These are phyloP conservation scores for Hypoxylon trugodes DNA, from an alignment of 495 filamentous ascomycete species.

Conservation along the genomic window DNA sequence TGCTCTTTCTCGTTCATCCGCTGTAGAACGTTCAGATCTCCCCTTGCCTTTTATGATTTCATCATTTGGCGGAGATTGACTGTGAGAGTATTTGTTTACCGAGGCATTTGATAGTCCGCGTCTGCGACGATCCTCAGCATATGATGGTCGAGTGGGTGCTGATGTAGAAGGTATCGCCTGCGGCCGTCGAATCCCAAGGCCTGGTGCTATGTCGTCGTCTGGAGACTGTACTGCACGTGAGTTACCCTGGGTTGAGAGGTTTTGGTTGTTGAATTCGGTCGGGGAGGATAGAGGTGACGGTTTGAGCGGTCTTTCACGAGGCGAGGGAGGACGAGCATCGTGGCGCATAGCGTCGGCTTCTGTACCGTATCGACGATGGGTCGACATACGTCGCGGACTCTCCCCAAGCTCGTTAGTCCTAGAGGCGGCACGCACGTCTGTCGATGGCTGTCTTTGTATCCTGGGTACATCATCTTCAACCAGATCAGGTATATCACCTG, in stretches of 20 bases:
- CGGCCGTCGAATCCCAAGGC: slow-evolving; percentile 56
- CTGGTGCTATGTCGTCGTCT: slow-evolving; percentile 50
- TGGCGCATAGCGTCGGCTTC: slow-evolving; percentile 46
- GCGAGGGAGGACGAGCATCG: slow-evolving; percentile 35
- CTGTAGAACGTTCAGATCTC: slow-evolving; percentile 47
- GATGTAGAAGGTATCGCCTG: slow-evolving; percentile 49
- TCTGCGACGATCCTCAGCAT: slow-evolving; percentile 44
- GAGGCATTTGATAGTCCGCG: slow-evolving; percentile 51
- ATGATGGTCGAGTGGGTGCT: slow-evolving; percentile 45
- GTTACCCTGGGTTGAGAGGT: slow-evolving; percentile 9
- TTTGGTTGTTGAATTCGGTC: slow-evolving; percentile 43
- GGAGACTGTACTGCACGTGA: slow-evolving; percentile 45
- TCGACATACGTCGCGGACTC: slow-evolving; percentile 36
- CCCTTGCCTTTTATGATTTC: slow-evolving; percentile 27
- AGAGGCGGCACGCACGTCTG: slow-evolving; percentile 36
- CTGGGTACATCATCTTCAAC: slow-evolving; percentile 75
- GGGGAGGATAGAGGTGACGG: slow-evolving; percentile 51
- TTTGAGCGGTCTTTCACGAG: slow-evolving; percentile 49
- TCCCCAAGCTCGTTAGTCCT: slow-evolving; percentile 43
- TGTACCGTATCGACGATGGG: slow-evolving; percentile 41
- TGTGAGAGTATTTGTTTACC: slow-evolving; percentile 31
- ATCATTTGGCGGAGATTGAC: slow-evolving; percentile 29
- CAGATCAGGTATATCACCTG: slow-evolving; percentile 81
- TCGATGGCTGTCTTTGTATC: slow-evolving; percentile 38
- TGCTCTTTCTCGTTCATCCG: slow-evolving; percentile 74